Evolutionary conservation across 2,329 filamentous ascomycete species (phyloP).

Genomic region (Fusarium anthophilum): DNA sequence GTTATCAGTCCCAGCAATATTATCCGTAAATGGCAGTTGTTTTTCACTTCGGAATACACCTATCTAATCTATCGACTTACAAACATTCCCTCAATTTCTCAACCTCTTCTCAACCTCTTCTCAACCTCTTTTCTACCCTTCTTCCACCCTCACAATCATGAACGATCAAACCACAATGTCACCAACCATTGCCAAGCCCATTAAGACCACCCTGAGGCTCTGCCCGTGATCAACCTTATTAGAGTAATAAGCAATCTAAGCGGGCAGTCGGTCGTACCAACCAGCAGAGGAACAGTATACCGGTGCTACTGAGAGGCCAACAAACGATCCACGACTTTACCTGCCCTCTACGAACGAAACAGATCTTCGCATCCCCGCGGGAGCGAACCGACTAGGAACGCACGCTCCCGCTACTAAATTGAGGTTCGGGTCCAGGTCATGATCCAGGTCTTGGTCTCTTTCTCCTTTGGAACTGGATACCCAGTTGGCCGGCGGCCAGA

Average conservation of each 20-base stretch:
- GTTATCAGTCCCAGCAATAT: conserved; percentile 4
- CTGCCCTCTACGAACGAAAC: conserved; percentile 10
- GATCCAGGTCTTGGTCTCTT: conserved; percentile 4
- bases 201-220: conserved; percentile 13
- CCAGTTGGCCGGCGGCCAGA: conserved; percentile 17
- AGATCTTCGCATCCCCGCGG: conserved; percentile 19
- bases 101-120: conserved; percentile 1
- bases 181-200: not conserved
- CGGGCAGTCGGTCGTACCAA: not conserved
- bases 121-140: not conserved
- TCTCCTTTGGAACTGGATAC: not conserved
- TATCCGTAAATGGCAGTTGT: conserved; percentile 3
- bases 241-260: not conserved
- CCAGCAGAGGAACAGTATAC: conserved; percentile 9
- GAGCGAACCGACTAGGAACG: conserved; percentile 24
- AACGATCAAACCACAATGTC: not conserved
- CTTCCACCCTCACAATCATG: not conserved
- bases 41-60: not conserved
- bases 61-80: conserved; percentile 4
- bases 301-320: not conserved
- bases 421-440: not conserved
- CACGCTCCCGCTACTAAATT: conserved; percentile 24
- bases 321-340: conserved; percentile 8
- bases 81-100: not conserved
- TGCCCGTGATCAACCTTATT: conserved; percentile 16